A percentile compares a stretch with the other conserved stretches of the same genome.
Conservation (phyloP, 129 eudicot species). For the Gnaphalium uliginosum region DNA sequence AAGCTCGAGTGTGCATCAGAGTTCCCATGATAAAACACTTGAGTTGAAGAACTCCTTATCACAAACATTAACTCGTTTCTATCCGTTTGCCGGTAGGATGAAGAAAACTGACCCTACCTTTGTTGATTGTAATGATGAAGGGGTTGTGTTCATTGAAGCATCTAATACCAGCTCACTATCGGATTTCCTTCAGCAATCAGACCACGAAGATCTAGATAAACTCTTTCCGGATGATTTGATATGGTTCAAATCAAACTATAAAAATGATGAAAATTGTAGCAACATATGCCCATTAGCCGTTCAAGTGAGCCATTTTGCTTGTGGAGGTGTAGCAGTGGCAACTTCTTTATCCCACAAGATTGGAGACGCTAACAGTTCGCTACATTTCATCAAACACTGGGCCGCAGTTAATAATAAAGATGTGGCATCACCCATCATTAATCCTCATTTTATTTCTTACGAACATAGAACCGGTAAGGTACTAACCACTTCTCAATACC, state of each 20-base stretch:
- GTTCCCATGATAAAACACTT: neutral
- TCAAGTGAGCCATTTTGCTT: constrained; percentile 16
- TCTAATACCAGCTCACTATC: neutral
- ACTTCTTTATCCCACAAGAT: constrained; percentile 15
- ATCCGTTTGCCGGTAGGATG: constrained; percentile 30
- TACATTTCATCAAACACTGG: constrained; percentile 10
- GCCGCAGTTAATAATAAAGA: neutral
- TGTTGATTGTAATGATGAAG: constrained; percentile 30
- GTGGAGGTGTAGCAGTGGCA: constrained; percentile 24
- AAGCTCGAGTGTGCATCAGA: neutral
- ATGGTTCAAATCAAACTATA: neutral
- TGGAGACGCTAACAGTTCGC: neutral
- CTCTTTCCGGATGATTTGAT: constrained; percentile 5
- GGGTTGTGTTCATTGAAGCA: constrained; percentile 22
- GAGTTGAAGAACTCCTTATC: constrained; percentile 26
- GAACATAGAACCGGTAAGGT: neutral
- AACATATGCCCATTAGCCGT: neutral
- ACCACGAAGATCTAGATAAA: neutral
- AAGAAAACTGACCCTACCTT: neutral
- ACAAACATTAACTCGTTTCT: constrained; percentile 15
- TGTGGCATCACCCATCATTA: neutral
- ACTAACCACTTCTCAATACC: neutral
- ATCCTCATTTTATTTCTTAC: neutral
- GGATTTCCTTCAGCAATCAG: constrained; percentile 2
- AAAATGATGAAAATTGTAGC: neutral